A percentile compares a stretch with the other conserved stretches of the same genome.
Evolutionary conservation across 331 rosid genomes (phyloP).

Genomic region (Pyrus hybrid): DNA sequence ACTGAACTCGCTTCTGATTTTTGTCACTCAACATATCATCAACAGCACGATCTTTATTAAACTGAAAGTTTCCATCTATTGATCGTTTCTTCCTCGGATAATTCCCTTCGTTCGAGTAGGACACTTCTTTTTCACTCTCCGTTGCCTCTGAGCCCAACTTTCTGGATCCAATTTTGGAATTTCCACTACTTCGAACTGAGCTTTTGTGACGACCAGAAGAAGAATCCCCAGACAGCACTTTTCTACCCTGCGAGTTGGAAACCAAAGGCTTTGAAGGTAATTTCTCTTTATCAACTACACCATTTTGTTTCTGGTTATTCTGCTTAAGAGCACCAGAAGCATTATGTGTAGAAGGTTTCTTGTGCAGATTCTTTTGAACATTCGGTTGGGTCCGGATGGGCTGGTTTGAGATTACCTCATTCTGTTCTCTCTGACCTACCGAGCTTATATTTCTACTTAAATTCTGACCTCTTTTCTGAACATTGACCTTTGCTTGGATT

Average conservation of each 20-base stretch:
- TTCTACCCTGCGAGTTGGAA: constrained; percentile 44
- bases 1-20: constrained; percentile 43
- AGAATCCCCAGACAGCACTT: constrained; percentile 40
- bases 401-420: constrained; percentile 46
- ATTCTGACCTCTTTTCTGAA: constrained; percentile 72
- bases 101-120: constrained; percentile 44
- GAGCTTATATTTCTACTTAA: constrained; percentile 37
- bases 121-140: constrained; percentile 61
- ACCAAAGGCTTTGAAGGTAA: constrained; percentile 48
- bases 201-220: constrained; percentile 52
- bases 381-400: constrained; percentile 31
- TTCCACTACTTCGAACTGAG: constrained; percentile 40
- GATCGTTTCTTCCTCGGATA: constrained; percentile 77
- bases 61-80: constrained; percentile 46
- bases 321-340: constrained; percentile 53
- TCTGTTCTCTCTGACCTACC: constrained; percentile 45
- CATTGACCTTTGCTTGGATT: constrained; percentile 94
- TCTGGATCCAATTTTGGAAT: constrained; percentile 50
- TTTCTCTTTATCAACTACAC: constrained; percentile 46
- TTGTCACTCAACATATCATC: constrained; percentile 45
- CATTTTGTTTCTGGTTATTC: constrained; percentile 83
- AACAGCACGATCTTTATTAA: constrained; percentile 44
- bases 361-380: constrained; percentile 44
- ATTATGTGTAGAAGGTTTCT: constrained; percentile 39
- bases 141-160: constrained; percentile 41